Percentiles rank a stretch among this genome's conserved stretches.
Conservation (phyloP, 495 filamentous ascomycete species). For the Podospora pseudoanserina region DNA sequence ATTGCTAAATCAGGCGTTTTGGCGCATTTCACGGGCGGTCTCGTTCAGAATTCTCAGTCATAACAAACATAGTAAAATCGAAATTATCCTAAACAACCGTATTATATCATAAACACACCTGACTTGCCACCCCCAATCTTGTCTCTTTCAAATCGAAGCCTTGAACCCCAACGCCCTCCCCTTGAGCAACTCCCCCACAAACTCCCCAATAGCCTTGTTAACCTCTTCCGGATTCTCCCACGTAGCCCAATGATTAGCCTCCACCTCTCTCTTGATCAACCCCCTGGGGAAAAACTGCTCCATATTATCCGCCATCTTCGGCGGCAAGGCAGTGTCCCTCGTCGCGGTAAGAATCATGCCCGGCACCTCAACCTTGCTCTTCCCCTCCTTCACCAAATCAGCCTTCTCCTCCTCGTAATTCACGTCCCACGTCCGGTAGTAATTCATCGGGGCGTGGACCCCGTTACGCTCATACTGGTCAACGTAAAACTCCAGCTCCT, state of each 20-base stretch:
- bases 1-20: background rate
- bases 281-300: slow-evolving; percentile 54
- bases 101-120: background rate
- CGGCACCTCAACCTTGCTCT: slow-evolving; percentile 56
- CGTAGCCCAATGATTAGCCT: slow-evolving; percentile 67
- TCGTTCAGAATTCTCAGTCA: background rate
- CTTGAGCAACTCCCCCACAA: slow-evolving; percentile 27
- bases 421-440: slow-evolving; percentile 69
- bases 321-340: slow-evolving; percentile 64
- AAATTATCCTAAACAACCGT: background rate
- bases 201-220: slow-evolving; percentile 40
- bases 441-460: slow-evolving; percentile 74
- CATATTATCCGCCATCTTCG: slow-evolving; percentile 65
- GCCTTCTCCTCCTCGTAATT: slow-evolving; percentile 74
- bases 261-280: slow-evolving; percentile 55
- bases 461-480: slow-evolving; percentile 66
- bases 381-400: slow-evolving; percentile 33
- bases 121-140: background rate
- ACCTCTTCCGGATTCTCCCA: slow-evolving; percentile 59
- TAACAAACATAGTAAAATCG: background rate
- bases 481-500: slow-evolving; percentile 75
- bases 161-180: slow-evolving; percentile 17
- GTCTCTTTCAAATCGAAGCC: slow-evolving; percentile 23
- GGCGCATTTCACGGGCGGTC: background rate
- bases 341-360: slow-evolving; percentile 69